These are phyloP conservation scores for Neurospora sp. DNA, from an alignment of 495 filamentous ascomycete genomes.

Conservation along the genomic window DNA sequence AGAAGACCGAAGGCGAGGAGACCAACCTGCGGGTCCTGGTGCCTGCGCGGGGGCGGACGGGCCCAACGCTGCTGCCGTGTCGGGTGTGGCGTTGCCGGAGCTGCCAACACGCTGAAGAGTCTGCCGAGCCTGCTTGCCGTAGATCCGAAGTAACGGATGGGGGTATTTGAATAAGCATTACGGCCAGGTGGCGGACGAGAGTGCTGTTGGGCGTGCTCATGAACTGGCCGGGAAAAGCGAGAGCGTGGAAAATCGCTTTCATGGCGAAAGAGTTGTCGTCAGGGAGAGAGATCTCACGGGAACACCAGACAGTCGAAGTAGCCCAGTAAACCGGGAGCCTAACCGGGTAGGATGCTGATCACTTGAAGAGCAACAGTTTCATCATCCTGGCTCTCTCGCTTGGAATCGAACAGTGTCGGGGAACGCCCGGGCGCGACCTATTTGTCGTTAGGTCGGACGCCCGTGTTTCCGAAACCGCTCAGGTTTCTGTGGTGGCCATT, in stretches of 20 bases:
- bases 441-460: neutral
- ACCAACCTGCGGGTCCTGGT: neutral
- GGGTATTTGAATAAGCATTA: neutral
- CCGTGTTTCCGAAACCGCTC: neutral
- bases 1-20: neutral
- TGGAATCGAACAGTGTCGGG: constrained; percentile 21
- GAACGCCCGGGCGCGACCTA: neutral
- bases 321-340: constrained; percentile 59
- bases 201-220: neutral
- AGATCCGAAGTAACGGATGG: constrained; percentile 12
- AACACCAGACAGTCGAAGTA: constrained; percentile 38
- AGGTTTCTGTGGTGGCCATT: too few relatives aligned
- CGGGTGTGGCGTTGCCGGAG: neutral
- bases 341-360: constrained; percentile 40
- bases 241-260: neutral
- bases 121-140: constrained; percentile 14
- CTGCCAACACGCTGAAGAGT: constrained; percentile 33
- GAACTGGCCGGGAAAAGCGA: neutral
- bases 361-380: neutral
- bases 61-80: neutral
- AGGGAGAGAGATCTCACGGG: too few relatives aligned
- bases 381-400: constrained; percentile 8
- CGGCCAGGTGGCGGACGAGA: neutral
- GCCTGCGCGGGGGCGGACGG: too few relatives aligned
- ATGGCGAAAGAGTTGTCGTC: neutral